Conservation (phyloP, 2,329 filamentous ascomycete species). For the Paramyrothecium roridum region DNA sequence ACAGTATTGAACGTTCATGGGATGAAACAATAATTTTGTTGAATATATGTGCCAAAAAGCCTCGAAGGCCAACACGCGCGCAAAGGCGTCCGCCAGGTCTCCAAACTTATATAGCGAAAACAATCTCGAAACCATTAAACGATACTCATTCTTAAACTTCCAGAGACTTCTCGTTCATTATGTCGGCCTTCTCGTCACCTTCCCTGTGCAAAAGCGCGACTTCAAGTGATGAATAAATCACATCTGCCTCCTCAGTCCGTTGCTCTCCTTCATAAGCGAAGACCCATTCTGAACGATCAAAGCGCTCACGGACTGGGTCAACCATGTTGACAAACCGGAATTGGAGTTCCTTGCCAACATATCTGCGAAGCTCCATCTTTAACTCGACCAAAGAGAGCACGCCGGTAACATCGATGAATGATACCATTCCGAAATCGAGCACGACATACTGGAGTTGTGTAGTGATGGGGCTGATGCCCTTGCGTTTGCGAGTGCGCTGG, state of each 20-base stretch:
- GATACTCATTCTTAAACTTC: constrained; percentile 5
- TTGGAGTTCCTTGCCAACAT: constrained; percentile 41
- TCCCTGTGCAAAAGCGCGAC: constrained; percentile 12
- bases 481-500: constrained; percentile 36
- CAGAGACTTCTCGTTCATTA: constrained; percentile 11
- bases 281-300: constrained; percentile 33
- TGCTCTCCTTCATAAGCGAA: constrained; percentile 24
- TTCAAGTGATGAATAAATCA: constrained; percentile 14
- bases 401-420: constrained; percentile 52
- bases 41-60: too few relatives aligned
- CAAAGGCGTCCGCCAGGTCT: too few relatives aligned
- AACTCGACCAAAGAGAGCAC: constrained; percentile 46
- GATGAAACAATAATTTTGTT: too few relatives aligned
- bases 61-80: too few relatives aligned
- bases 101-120: too few relatives aligned
- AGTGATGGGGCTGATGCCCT: constrained; percentile 26
- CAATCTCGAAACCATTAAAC: background rate
- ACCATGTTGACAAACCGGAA: constrained; percentile 47
- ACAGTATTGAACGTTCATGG: too few relatives aligned
- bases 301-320: constrained; percentile 34
- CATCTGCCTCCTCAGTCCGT: constrained; percentile 11
- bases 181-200: constrained; percentile 10
- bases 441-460: constrained; percentile 45
- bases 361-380: constrained; percentile 43
- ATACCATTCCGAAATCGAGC: constrained; percentile 48